Evolutionary conservation across 1,284 basidiomycete species (phyloP), one percentile per base, ranked within the genome.

Genomic region (Malassezia caprae): DNA sequence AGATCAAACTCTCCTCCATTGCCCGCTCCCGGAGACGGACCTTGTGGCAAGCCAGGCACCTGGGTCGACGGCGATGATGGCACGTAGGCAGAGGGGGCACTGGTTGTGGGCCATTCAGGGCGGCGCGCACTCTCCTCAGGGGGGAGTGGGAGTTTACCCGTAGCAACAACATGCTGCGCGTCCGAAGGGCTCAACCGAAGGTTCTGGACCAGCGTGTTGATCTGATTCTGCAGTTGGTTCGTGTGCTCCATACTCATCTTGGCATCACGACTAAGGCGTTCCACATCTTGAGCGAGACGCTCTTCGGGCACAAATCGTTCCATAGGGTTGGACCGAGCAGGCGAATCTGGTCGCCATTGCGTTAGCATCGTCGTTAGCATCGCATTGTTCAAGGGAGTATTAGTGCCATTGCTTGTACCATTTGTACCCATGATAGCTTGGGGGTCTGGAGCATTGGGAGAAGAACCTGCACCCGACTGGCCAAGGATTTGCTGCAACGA

Each of bases 201-300:
- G 50, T 80, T 81, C 64, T 83, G 79, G 42, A 89, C 84, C 34
- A 90, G 78, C 11, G 81, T 81, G 57, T 87, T 82, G 59, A 90
- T 84, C 60, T 81, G 83, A 32, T 78, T 79, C 63, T 86, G 83
- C 50, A 90, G 76, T 40, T 81, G 80, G 58, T 85, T 82, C 26
- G 89, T 84, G 54, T 88, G 85, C 42, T 79, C 78, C 50, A 83
- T 82, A 44, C 89, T 84, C 55, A 83, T 84, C 24, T 80, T 69
- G 0, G 86, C 78, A 46, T 80, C 60, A n/a, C 19, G 26, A 26
- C 39, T 86, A 2, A 80, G 77, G 60, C 81, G 81, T 41, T 83
- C 78, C 13, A 84, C 68, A 42, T 76, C 72, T 3, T 51, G 60
- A 62, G 54, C 31, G 71, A 53, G 2, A 48, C 56, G 35, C 34